A percentile compares a stretch with the other conserved stretches of the same genome.
phyloP scores from a whole-genome alignment of 1,284 basidiomycete species.

The Austroboletus novae-zelandiae region DNA sequence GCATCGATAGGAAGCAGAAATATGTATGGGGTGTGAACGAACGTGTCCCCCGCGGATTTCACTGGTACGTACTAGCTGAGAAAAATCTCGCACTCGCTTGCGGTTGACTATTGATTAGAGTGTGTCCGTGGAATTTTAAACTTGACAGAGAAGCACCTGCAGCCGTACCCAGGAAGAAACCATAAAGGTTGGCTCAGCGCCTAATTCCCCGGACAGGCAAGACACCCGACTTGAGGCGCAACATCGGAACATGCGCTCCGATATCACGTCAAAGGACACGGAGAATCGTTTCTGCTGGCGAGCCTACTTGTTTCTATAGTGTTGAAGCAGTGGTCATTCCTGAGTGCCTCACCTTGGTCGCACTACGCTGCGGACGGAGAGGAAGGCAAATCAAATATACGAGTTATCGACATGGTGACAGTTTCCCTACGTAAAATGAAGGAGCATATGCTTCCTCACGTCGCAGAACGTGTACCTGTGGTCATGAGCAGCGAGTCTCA shows the following conservation, averaged over 20 bases:
- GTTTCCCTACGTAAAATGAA: constrained; percentile 5
- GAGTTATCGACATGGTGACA: constrained; percentile 20
- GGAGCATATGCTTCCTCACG: constrained; percentile 2
- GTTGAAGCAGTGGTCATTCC: neutral
- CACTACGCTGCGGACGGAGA: constrained; percentile 11
- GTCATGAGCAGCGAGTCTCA: neutral
- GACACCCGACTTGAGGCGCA: constrained; percentile 1
- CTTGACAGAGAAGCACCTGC: constrained; percentile 5
- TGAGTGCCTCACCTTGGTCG: constrained; percentile 15
- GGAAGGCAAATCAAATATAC: constrained; percentile 9
- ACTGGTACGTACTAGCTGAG: constrained; percentile 9
- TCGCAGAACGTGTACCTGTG: neutral
- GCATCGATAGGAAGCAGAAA: constrained; percentile 7
- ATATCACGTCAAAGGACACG: constrained; percentile 7
- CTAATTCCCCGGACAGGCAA: constrained; percentile 25
- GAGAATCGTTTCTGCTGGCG: constrained; percentile 2
- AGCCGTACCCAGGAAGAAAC: constrained; percentile 3
- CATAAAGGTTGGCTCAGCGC: constrained; percentile 5
- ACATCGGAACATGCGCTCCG: constrained; percentile 15
- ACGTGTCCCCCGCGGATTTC: constrained; percentile 17
- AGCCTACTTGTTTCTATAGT: neutral
- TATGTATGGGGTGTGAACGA: constrained; percentile 6
- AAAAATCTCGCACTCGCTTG: constrained; percentile 20
- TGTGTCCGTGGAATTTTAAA: constrained; percentile 16
- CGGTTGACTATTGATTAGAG: constrained; percentile 11